These are phyloP conservation scores for Periconia sp. DNA, from an alignment of 2,329 filamentous ascomycete genomes.

Conservation along the genomic window DNA sequence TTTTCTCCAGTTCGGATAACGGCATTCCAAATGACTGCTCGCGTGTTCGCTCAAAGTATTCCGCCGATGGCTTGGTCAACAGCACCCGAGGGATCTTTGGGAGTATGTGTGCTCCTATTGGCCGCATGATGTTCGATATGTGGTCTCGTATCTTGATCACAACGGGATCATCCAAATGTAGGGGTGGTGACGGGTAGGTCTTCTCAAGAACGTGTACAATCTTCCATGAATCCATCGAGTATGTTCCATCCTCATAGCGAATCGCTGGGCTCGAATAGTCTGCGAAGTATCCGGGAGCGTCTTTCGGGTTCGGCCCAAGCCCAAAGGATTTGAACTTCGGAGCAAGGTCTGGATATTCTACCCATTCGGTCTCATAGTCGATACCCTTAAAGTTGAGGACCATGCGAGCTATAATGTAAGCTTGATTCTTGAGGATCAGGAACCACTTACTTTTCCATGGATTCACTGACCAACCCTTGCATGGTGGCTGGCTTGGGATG, in stretches of 20 bases:
- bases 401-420: constrained; percentile 60
- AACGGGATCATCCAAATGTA: constrained; percentile 63
- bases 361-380: constrained; percentile 72
- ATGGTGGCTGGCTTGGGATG: constrained; percentile 60
- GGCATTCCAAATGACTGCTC: constrained; percentile 57
- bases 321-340: constrained; percentile 60
- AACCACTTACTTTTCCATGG: constrained; percentile 70
- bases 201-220: constrained; percentile 67
- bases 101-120: constrained; percentile 36
- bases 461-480: constrained; percentile 68
- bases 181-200: constrained; percentile 62
- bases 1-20: constrained; percentile 56
- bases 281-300: constrained; percentile 36
- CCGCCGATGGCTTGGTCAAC: constrained; percentile 57
- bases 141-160: constrained; percentile 53
- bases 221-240: constrained; percentile 67
- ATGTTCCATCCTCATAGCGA: constrained; percentile 61
- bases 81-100: constrained; percentile 58
- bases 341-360: constrained; percentile 71
- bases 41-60: constrained; percentile 65
- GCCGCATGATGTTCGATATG: constrained; percentile 32
- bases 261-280: constrained; percentile 64
- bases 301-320: constrained; percentile 53
- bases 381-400: constrained; percentile 71
- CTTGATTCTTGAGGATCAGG: background rate